Percentiles rank a stretch among this genome's conserved stretches.
phyloP scores from a whole-genome alignment of 305 asterid genomes.

The Withania somnifera region DNA sequence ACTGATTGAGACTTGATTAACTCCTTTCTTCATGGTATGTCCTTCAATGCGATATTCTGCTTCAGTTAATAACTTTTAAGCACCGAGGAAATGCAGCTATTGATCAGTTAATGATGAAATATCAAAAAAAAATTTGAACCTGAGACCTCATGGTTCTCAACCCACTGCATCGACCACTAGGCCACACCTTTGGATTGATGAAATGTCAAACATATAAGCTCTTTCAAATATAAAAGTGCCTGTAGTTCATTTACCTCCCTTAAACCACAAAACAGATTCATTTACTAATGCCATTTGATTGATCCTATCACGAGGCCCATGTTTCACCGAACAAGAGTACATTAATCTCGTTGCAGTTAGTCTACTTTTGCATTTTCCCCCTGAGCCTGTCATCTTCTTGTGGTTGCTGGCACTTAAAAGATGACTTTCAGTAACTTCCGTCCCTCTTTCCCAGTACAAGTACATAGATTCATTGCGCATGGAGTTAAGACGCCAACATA shows the following conservation, averaged over 20 bases:
- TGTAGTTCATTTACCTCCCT: neutral
- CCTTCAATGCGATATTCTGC: neutral
- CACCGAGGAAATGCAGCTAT: neutral
- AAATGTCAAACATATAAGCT: neutral
- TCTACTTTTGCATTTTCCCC: neutral
- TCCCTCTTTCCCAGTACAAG: neutral
- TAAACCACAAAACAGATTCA: neutral
- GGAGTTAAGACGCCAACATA: neutral
- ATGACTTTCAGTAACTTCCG: neutral
- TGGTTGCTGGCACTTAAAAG: neutral
- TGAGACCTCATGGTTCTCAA: too few relatives aligned
- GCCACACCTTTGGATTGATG: too few relatives aligned
- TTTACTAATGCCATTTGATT: neutral
- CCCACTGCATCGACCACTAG: too few relatives aligned
- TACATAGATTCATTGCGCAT: neutral
- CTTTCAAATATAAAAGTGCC: neutral
- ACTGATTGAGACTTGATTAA: neutral
- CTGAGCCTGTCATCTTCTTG: neutral
- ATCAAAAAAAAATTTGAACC: too few relatives aligned
- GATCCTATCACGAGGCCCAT: neutral
- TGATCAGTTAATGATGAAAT: neutral
- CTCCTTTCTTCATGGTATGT: neutral
- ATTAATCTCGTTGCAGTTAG: neutral
- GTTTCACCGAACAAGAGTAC: neutral
- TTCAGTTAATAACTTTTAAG: neutral